Evolutionary conservation across 2,329 filamentous ascomycete genomes (phyloP).

Genomic region (Corinectria fuckeliana): DNA sequence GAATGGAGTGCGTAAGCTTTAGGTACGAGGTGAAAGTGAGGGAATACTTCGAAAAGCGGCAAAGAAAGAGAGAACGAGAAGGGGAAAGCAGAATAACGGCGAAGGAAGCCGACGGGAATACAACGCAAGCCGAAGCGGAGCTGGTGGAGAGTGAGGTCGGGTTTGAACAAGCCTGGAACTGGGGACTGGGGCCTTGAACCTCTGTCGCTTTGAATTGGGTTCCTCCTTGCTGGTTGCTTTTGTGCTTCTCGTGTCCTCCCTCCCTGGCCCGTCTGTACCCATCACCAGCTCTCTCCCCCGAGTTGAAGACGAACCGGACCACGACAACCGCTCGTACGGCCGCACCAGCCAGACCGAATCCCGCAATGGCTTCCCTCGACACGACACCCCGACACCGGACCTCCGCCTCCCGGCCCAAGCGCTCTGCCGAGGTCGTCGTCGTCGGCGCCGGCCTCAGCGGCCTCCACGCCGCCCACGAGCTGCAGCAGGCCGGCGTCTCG

Average conservation of each 20-base stretch:
- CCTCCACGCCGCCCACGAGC: constrained; percentile 31
- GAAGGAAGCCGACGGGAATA: too few relatives aligned
- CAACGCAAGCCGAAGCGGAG: not conserved
- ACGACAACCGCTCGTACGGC: too few relatives aligned
- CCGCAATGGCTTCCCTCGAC: not conserved
- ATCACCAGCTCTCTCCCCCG: not conserved
- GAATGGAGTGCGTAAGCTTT: too few relatives aligned
- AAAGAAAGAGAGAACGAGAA: too few relatives aligned
- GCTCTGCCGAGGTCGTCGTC: constrained; percentile 34
- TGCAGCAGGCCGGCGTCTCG: constrained; percentile 32
- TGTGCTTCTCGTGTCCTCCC: not conserved
- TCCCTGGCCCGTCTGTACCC: not conserved
- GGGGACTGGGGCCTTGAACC: not conserved
- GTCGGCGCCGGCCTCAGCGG: constrained; percentile 36
- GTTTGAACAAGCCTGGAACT: not conserved
- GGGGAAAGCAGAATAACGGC: too few relatives aligned
- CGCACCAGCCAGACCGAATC: too few relatives aligned
- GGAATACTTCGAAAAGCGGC: too few relatives aligned
- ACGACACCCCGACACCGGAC: constrained; percentile 2
- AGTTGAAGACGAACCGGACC: not conserved
- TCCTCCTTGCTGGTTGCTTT: not conserved
- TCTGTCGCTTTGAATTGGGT: not conserved
- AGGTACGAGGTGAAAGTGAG: too few relatives aligned
- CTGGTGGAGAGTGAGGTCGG: not conserved
- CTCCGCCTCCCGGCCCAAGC: not conserved